Evolutionary conservation across 768 basidiomycete species (phyloP), one percentile per base, ranked within the genome.

Genomic region (Lactarius tabidus): DNA sequence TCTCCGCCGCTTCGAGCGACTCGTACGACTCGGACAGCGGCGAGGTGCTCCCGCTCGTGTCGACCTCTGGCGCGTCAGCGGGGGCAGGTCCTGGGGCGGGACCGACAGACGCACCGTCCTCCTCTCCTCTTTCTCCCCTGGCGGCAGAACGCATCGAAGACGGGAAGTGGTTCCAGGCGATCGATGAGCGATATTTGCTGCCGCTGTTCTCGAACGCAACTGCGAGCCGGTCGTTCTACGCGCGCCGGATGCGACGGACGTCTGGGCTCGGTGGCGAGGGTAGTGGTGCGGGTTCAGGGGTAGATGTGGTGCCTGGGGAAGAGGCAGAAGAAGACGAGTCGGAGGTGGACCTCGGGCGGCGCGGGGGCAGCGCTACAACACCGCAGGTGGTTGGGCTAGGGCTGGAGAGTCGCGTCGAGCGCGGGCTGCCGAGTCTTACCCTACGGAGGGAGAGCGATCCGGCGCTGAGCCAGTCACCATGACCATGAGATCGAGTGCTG

Each of bases 151-250:
- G 65, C 18, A 43, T 14, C 14, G 48, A 51, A 6, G 48, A 51
- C 60, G 89, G 91, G 33, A 91, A 92, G 74, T 98, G 95, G 94
- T 99, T 98, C 86, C 94, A 95, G 70, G 82, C 89, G 53, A 77
- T 99, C 43, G 96, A 99, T 76, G 95, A 99, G 77, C 84, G 93
- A 69, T 99, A 96, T 74, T 79, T 99, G 23, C 77, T 98, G 3
- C 95, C 95, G 26, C 79, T 98, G 41, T 98, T 94, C 79, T 93
- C 92, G 56, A 95, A 95, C 72, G 91, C 91, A 17, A 94, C 93
- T 0, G 93, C 93, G n/a, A 91, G 89, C 68, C 81, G 93, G 70
- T 89, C 89, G 66, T 93, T 92, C 81, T 88, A 94, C 70, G 92
- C 92, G 4, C 85, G 90, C 33, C 79, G 84, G 56, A 87, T 87